Conservation (phyloP, 306 rosid species). For the Citrullus amarus region DNA sequence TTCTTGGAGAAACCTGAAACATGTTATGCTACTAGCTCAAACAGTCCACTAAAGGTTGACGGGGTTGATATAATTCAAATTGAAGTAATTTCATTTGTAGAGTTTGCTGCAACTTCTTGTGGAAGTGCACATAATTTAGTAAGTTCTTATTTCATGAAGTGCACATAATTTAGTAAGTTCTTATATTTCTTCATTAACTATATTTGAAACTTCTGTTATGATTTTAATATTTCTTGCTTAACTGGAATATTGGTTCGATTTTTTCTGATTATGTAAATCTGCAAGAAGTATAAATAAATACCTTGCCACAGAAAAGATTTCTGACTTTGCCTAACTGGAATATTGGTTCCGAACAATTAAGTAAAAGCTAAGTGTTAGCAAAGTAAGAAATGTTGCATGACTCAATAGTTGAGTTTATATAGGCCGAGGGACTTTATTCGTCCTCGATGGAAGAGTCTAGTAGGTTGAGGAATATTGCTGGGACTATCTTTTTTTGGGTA, state of each 20-base stretch:
- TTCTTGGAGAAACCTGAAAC: conserved; percentile 28
- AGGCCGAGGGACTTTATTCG: no score
- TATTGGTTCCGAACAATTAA: no score
- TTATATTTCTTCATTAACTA: background rate
- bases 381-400: no score
- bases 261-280: background rate
- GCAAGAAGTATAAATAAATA: background rate
- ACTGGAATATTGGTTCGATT: background rate
- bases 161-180: conserved; percentile 62
- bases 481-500: no score
- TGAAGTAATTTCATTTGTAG: conserved; percentile 75
- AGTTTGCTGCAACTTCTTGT: conserved; percentile 61
- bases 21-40: conserved; percentile 28
- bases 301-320: background rate
- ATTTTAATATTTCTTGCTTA: conserved; percentile 8
- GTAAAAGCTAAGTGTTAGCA: no score
- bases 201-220: background rate
- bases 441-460: no score
- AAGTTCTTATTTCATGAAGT: conserved; percentile 25
- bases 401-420: no score
- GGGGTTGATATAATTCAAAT: conserved; percentile 57
- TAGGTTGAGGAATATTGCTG: no score
- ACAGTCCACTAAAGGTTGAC: conserved; percentile 25
- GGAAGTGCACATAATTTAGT: conserved; percentile 68
- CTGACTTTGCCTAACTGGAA: no score